Evolutionary conservation across 1,284 basidiomycete species (phyloP), one percentile per base, ranked within the genome.

Genomic region (Coniferiporia sulphurascens): DNA sequence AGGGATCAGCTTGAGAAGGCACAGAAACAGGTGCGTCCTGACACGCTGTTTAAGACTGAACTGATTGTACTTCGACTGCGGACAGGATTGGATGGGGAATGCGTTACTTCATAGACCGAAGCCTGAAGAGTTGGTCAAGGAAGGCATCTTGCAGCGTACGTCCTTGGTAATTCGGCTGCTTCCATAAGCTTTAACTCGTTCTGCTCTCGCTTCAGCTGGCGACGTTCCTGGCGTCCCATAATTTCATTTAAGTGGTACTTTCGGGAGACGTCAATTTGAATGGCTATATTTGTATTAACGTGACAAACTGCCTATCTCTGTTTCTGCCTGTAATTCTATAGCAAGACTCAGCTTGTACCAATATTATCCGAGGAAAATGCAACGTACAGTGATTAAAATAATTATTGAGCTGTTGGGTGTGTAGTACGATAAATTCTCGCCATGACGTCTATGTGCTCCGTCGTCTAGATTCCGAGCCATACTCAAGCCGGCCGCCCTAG

Each of bases 51-150:
- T 27, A 27, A 27, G 27, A 27, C 27, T 27, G 12, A 34, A 52
- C 41, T 48, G 10, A 46, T 35, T 17, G 35, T 32, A 41, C 34
- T 45, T 45, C 48, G 22, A 55, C 17, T 54, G 38, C 9, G n/a
- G 50, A 53, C 67, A 88, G 85, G 81, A 91, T 72, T 86, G 84
- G 68, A 78, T 93, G 49, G 85, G 84, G 58, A 80, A 84, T 58
- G 82, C 82, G 5, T 75, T 92, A 53, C 80, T 82, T 60, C 72
- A 81, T 52, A 79, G 89, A 55, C 88, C 89, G 9, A 78, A 81
- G 63, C 75, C 84, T 6, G 84, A 87, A 52, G 84, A 90, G 63
- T 76, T 92, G 52, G 80, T 90, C 62, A 83, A 86, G 71, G 82
- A 82, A 65, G 88, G 87, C 3, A 91, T 92, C 65, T 74, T 92